Evolutionary conservation across 495 filamentous ascomycete genomes (phyloP), one percentile per base, ranked within the genome.

Genomic region (Penicillium waksmanii): DNA sequence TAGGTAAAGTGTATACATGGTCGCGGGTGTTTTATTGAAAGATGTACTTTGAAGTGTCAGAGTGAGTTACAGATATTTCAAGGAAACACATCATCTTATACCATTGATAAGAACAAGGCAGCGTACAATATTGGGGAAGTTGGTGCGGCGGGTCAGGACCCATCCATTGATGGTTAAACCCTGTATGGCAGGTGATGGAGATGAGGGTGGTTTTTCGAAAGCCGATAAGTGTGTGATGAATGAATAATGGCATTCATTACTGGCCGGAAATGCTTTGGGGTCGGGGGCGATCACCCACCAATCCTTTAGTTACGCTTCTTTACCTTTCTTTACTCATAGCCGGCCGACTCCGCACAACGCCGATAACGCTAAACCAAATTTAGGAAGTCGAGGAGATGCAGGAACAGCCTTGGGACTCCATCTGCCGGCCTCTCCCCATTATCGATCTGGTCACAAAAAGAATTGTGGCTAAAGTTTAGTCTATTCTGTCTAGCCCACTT

Each of bases 311-410:
- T 23, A 23, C 3, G 2, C 4, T 23, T 31, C 27, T 31, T 31
- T 31, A 31, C 27, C 27, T 31, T 31, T 31, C 27, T 9, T 31
- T 31, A 31, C 27, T 31, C 27, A 31, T 31, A 8, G 27, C 27
- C 46, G 46, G 46, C 19, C 10, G 47, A 43, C 55, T 43, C 36
- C 34, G 46, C 47, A 51, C 7, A 34, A 44, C 5, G 12, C 25
- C 49, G 56, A 53, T 51, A 59, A 38, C 56, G n/a, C 51, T 53
- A 59, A n/a, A 15, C 56, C 56, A 25, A 52, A 46, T 48, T 12
- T 48, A 25, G 56, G 27, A 59, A 59, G 56, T 59, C 56, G 56
- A 59, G 56, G 56, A 58, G 50, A 58, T 47, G 56, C 40, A 48
- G 35, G 49, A 51, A n/a, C 48, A 38, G 36, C 36, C 27, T 7